These are phyloP conservation scores for Garcia nutans DNA, from an alignment of 345 rosid genomes.

Conservation along the genomic window DNA sequence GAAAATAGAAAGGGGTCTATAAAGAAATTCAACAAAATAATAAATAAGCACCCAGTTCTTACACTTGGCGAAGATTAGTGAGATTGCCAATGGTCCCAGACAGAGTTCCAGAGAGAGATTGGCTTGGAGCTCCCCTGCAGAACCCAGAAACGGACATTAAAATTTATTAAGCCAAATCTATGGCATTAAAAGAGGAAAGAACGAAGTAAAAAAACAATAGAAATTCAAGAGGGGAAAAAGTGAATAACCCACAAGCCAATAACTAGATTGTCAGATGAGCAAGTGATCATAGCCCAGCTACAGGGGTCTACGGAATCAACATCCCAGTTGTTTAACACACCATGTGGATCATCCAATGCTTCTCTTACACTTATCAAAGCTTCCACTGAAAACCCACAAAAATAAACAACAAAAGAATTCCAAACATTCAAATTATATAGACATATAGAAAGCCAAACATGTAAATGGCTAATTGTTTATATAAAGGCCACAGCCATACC, in stretches of 20 bases:
- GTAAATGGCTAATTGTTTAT: neutral
- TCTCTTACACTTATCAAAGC: conserved; percentile 65
- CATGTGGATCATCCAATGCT: conserved; percentile 69
- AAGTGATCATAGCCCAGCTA: conserved; percentile 94
- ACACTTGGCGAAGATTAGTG: conserved; percentile 92
- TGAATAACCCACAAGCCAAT: conserved; percentile 60
- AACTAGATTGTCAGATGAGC: conserved; percentile 78
- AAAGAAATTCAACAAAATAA: neutral
- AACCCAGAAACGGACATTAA: conserved; percentile 26
- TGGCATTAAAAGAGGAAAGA: neutral
- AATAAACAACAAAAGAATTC: neutral
- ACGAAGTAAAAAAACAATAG: neutral
- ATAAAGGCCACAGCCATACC: conserved; percentile 33
- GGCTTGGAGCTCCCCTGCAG: conserved; percentile 88
- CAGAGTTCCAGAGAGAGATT: conserved; percentile 81
- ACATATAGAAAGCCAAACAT: neutral
- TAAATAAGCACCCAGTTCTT: conserved; percentile 26
- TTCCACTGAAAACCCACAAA: conserved; percentile 51
- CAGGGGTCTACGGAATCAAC: conserved; percentile 95
- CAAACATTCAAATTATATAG: neutral
- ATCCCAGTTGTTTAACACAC: conserved; percentile 91
- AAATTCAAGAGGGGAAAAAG: neutral
- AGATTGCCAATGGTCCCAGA: conserved; percentile 73
- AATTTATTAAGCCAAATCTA: neutral
- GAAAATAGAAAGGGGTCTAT: neutral